A percentile compares a stretch with the other conserved stretches of the same genome.
Conservation (phyloP, 345 rosid species). For the Rhodamnia argentea region DNA sequence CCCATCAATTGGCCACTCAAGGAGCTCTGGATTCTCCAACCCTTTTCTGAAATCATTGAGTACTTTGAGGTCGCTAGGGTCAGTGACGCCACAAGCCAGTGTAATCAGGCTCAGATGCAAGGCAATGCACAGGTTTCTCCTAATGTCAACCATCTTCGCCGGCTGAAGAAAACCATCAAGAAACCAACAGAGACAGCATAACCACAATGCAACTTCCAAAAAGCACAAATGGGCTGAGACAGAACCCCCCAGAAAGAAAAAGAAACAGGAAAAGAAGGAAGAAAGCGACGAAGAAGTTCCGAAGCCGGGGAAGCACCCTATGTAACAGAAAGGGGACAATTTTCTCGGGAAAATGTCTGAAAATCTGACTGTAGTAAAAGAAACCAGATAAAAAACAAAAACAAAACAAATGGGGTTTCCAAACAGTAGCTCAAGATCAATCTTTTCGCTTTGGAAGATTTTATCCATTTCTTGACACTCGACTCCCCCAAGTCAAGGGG, state of each 20-base stretch:
- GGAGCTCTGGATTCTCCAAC: constrained; percentile 41
- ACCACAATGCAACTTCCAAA: background rate
- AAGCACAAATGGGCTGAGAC: background rate
- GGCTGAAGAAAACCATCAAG: background rate
- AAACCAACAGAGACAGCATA: background rate
- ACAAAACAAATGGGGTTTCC: background rate
- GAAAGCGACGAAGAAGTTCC: background rate
- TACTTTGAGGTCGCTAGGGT: constrained; percentile 32
- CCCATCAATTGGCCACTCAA: constrained; percentile 32
- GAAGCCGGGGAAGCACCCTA: background rate
- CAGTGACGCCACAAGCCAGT: constrained; percentile 15
- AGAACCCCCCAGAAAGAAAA: background rate
- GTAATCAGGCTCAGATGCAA: constrained; percentile 7
- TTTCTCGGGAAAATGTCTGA: background rate
- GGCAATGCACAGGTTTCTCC: background rate
- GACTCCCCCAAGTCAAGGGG: background rate
- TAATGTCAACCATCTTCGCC: background rate
- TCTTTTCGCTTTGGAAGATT: background rate
- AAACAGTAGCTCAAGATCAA: background rate
- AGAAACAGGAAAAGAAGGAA: background rate
- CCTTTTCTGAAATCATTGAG: constrained; percentile 37
- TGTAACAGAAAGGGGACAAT: background rate
- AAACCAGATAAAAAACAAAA: background rate
- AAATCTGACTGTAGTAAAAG: background rate
- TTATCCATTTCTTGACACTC: background rate